Conservation (phyloP, 345 rosid genomes). For the Lepidium africanum region DNA sequence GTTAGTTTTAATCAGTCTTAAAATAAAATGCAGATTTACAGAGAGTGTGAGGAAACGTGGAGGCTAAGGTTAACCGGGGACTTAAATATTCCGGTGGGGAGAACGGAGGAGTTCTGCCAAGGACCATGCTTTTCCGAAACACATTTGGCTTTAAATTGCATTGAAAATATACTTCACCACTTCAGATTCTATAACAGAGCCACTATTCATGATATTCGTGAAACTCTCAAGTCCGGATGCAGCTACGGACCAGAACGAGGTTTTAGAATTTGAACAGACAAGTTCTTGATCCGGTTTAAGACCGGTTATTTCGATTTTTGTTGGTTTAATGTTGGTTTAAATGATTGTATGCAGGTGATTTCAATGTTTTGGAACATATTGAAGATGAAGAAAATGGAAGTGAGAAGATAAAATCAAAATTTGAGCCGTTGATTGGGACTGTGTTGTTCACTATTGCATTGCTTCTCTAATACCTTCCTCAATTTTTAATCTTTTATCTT, state of each 20-base stretch:
- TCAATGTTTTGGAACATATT: slow-evolving; percentile 59
- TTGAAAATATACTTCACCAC: slow-evolving; percentile 45
- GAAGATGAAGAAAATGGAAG: slow-evolving; percentile 34
- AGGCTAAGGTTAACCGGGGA: slow-evolving; percentile 64
- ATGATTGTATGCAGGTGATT: slow-evolving; percentile 40
- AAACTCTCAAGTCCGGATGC: slow-evolving; percentile 67
- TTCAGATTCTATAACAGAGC: slow-evolving; percentile 69
- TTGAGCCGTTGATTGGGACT: slow-evolving; percentile 26
- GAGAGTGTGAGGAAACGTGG: slow-evolving; percentile 53
- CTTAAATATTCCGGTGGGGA: slow-evolving; percentile 41
- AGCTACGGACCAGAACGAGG: slow-evolving; percentile 62
- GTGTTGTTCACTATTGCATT: slow-evolving; percentile 32
- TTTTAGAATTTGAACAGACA: not conserved
- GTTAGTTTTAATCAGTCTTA: no score
- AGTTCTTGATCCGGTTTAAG: not conserved
- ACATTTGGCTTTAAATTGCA: slow-evolving; percentile 59
- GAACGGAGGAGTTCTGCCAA: slow-evolving; percentile 44
- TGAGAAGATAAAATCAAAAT: slow-evolving; percentile 22
- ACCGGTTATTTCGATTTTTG: not conserved
- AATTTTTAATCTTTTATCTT: not conserved
- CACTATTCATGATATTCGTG: slow-evolving; percentile 45
- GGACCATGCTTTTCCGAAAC: slow-evolving; percentile 84
- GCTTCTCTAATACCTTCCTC: slow-evolving; percentile 13
- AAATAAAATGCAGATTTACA: slow-evolving; percentile 48
- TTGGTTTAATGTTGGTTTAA: not conserved